Percentiles rank a stretch among this genome's conserved stretches.
These are phyloP conservation scores for Ilex aquifolium DNA, from an alignment of 257 asterid species.

Conservation along the genomic window DNA sequence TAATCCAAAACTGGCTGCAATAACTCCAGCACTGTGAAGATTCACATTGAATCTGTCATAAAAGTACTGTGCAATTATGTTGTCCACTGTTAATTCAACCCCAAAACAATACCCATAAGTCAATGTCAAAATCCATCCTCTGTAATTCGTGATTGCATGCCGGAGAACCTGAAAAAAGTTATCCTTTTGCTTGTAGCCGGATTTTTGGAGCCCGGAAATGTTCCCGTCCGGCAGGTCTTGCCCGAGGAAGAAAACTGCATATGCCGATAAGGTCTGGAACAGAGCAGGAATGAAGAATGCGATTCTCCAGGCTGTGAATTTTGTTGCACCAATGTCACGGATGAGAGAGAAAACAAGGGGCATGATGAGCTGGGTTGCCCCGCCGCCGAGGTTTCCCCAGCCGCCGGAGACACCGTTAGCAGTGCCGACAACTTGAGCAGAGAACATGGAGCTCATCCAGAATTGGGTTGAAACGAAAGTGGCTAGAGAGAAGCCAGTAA, in stretches of 20 bases:
- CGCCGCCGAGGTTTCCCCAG: conserved; percentile 96
- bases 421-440: conserved; percentile 53
- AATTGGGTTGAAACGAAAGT: conserved; percentile 87
- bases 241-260: conserved; percentile 61
- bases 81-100: conserved; percentile 70
- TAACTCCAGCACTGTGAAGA: conserved; percentile 70
- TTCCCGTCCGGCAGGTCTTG: conserved; percentile 85
- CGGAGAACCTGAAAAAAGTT: conserved; percentile 29
- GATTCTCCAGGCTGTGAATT: conserved; percentile 76
- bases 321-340: conserved; percentile 34
- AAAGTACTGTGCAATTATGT: conserved; percentile 79
- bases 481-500: conserved; percentile 71
- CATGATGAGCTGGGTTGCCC: conserved; percentile 86
- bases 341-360: conserved; percentile 53
- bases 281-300: conserved; percentile 72
- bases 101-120: conserved; percentile 89
- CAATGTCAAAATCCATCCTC: conserved; percentile 77
- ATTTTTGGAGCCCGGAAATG: conserved; percentile 45
- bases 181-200: conserved; percentile 72
- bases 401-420: conserved; percentile 87
- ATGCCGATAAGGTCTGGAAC: conserved; percentile 61
- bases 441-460: conserved; percentile 92
- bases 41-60: conserved; percentile 64
- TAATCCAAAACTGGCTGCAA: conserved; percentile 82
- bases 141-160: conserved; percentile 46